Base-by-base conservation (phyloP, 2,329 filamentous ascomycete genomes). In the Lecanicillium sp. region DNA sequence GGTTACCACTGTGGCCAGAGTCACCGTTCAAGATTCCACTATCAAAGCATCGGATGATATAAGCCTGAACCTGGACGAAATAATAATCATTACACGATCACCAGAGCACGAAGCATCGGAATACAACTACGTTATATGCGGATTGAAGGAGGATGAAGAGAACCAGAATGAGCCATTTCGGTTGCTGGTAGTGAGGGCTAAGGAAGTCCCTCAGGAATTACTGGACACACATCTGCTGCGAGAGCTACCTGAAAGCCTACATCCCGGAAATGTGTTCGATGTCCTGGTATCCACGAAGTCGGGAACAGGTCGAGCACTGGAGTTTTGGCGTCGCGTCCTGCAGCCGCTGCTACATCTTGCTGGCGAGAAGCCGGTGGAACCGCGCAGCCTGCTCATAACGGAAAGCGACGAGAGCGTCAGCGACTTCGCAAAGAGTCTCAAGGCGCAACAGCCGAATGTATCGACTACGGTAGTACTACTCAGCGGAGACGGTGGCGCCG, bases 401-500 rank as follows among this genome's bases (percentile, higher is more conserved):
- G 59, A 72, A 17, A 81, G 74, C 20, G 64, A 72, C 1, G 62
- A 76, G 2, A 84, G 75, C 11, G 72, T 96, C 29, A 66, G 68
- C 5, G 66, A 83, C 1, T 76, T 94, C 38, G 75, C 82, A 0
- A 50, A 46, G 3, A 33, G 48, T 3, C 48, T 68, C 5, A 48
- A 35, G 8, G 14, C 29, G 3, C n/a, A 25, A 1, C 12, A 56
- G n/a, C 40, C 41, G n/a, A 40, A 6, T 10, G 18, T 44, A 37
- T 37, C 46, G 19, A 37, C 81, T 53, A 79, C 80, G 0, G 69
- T 96, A 18, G 62, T 96, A 20, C 71, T 97, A 11, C 69, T 96
- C 5, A 90, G 84, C 35, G 90, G 90, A 6, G 90, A 97, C 57
- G 90, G 90, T 12, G 90, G 88, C 5, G 60, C 94, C 3, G 74